Conservation (phyloP, 78 protist species). For the Dictyostelium firmibasis region DNA sequence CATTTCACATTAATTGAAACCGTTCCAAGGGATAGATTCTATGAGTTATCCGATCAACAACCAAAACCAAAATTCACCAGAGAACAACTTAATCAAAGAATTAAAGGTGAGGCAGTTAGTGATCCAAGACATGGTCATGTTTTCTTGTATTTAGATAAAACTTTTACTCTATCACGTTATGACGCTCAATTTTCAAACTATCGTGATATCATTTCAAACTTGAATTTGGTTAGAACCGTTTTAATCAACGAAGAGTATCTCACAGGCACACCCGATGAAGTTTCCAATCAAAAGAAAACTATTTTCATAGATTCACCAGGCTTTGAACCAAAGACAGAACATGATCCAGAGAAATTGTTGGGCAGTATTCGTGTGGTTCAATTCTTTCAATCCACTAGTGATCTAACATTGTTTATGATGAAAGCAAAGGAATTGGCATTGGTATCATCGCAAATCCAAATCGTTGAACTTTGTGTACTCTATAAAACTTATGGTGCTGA, state of each 20-base stretch:
- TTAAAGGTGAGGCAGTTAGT: conserved; percentile 53
- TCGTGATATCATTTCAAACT: conserved; percentile 60
- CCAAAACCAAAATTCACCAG: conserved; percentile 8
- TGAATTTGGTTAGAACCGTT: conserved; percentile 48
- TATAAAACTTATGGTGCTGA: conserved; percentile 70
- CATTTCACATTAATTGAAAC: conserved; percentile 78
- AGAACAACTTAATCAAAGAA: conserved; percentile 24
- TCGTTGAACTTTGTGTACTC: conserved; percentile 60
- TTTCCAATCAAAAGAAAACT: conserved; percentile 47
- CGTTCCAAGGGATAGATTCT: conserved; percentile 59
- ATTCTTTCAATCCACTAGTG: conserved; percentile 73
- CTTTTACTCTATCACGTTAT: conserved; percentile 55
- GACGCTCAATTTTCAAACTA: conserved; percentile 70
- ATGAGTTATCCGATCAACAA: conserved; percentile 10
- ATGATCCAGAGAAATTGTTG: conserved; percentile 35
- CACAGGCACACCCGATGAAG: conserved; percentile 60
- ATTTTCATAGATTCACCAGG: conserved; percentile 77
- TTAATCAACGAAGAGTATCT: conserved; percentile 78
- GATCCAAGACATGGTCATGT: conserved; percentile 81
- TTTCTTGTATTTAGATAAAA: conserved; percentile 55
- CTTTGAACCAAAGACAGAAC: conserved; percentile 68
- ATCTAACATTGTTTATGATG: conserved; percentile 74
- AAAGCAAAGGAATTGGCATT: conserved; percentile 64
- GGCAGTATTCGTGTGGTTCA: conserved; percentile 62
- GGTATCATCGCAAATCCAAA: conserved; percentile 68